phyloP scores from a whole-genome alignment of 2,329 filamentous ascomycete genomes.

The Daldinia sp. region DNA sequence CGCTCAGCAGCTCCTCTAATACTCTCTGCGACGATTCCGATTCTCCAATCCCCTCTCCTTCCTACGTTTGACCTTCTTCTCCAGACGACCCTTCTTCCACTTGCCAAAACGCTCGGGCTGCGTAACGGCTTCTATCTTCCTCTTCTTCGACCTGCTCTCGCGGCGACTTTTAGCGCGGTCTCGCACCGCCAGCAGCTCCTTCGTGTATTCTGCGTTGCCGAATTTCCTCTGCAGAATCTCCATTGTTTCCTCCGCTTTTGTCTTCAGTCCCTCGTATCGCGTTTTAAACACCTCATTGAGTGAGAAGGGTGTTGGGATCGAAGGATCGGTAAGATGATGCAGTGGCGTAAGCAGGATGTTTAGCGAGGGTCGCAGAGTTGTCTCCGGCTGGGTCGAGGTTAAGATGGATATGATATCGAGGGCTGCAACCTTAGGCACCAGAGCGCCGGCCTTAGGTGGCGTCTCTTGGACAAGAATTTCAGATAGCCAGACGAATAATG shows the following conservation, averaged over 20 bases:
- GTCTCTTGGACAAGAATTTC: slow-evolving; percentile 83
- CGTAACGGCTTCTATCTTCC: slow-evolving; percentile 87
- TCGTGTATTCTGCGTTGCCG: slow-evolving; percentile 83
- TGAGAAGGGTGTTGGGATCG: slow-evolving; percentile 77
- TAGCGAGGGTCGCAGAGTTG: slow-evolving; percentile 72
- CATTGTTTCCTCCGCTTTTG: slow-evolving; percentile 81
- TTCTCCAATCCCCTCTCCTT: slow-evolving; percentile 83
- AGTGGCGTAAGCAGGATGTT: slow-evolving; percentile 71
- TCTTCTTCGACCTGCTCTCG: slow-evolving; percentile 81
- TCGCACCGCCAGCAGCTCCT: slow-evolving; percentile 77
- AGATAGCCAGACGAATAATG: slow-evolving; percentile 82
- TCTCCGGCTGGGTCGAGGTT: slow-evolving; percentile 68
- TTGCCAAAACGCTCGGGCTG: slow-evolving; percentile 82
- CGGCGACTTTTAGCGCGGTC: slow-evolving; percentile 78
- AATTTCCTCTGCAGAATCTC: slow-evolving; percentile 86
- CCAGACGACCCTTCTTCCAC: slow-evolving; percentile 85
- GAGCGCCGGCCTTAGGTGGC: slow-evolving; percentile 69
- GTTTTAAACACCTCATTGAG: slow-evolving; percentile 76
- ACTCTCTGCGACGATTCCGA: slow-evolving; percentile 77
- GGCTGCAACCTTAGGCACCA: slow-evolving; percentile 80
- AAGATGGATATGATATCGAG: slow-evolving; percentile 81
- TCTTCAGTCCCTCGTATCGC: slow-evolving; percentile 77
- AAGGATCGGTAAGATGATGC: slow-evolving; percentile 85
- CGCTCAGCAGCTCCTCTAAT: slow-evolving; percentile 60
- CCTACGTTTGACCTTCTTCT: slow-evolving; percentile 84